Evolutionary conservation across 257 asterid species (phyloP), one percentile per base, ranked within the genome.

Genomic region (Oldenlandia corymbosa): DNA sequence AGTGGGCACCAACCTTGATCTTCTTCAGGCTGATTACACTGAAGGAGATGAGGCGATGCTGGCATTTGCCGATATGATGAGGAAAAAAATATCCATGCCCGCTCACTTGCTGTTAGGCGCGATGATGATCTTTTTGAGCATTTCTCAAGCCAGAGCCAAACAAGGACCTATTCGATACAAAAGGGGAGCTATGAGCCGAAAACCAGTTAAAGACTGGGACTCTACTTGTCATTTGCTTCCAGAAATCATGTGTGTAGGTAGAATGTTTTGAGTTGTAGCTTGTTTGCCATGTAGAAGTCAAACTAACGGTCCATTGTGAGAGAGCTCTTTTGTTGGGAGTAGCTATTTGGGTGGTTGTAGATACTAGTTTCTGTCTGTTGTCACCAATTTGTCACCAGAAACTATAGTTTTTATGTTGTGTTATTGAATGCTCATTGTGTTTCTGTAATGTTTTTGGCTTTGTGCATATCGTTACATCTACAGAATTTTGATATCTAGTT

Each of bases 31-130:
- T n/a, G n/a, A n/a, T n/a, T n/a, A n/a, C n/a, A n/a, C n/a, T n/a
- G n/a, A n/a, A n/a, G n/a, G n/a, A n/a, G 73, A 88, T 65, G 94
- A 84, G 11, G 85, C 96, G 0, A 82, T 88, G 67, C 64, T 83
- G 17, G 78, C 94, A 13, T 78, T 88, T 51, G 87, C 85, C 7
- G 91, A 88, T 69, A 88, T 88, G 96, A 88, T 88, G 96, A 88
- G 79, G 79, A 88, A 88, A 69, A 88, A 88, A 48, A 74, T 88
- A 67, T 78, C 96, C 10, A 88, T 88, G 96, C 96, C 96, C 0
- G 94, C 96, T 32, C 94, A 85, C 84, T 71, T 88, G 68, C 85
- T 88, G 96, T 88, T 62, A 94, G 96, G 8, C 81, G 80, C 1
- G 96, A 85, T 16, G 79, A 83, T 37, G 72, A 73, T 65, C 88